These are phyloP conservation scores for Cudoniella acicularis DNA, from an alignment of 495 filamentous ascomycete species.

Conservation along the genomic window DNA sequence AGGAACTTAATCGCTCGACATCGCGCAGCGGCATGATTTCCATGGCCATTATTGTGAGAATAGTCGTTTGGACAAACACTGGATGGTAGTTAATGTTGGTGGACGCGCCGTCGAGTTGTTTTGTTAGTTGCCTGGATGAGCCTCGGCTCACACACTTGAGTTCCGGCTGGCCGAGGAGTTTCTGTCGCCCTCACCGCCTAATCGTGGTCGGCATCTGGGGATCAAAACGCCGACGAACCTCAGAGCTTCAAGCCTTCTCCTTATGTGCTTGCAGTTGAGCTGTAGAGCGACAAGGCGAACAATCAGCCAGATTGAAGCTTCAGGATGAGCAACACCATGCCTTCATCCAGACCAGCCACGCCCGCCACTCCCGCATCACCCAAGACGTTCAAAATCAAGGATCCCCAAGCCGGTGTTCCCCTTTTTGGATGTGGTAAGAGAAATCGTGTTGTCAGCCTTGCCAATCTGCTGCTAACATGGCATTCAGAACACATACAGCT, in stretches of 20 bases:
- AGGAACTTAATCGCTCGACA: slow-evolving; percentile 60
- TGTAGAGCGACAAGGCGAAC: neutral
- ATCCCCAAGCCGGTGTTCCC: slow-evolving; percentile 45
- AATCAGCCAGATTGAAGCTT: neutral
- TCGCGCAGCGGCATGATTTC: slow-evolving; percentile 53
- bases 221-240: neutral
- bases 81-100: neutral
- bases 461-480: neutral
- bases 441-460: slow-evolving; percentile 12
- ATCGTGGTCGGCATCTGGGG: neutral
- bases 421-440: slow-evolving; percentile 52
- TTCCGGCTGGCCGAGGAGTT: too few species aligned
- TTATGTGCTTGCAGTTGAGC: neutral
- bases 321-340: slow-evolving; percentile 14
- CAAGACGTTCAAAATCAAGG: slow-evolving; percentile 48
- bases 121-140: neutral
- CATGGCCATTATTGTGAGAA: slow-evolving; percentile 22
- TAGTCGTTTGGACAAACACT: neutral
- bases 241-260: neutral
- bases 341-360: slow-evolving; percentile 29
- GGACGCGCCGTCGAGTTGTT: neutral
- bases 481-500: slow-evolving; percentile 48
- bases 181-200: too few species aligned
- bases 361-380: slow-evolving; percentile 41
- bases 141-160: neutral